Evolutionary conservation across 225 moss, liverwort and hornwort genomes (phyloP), one percentile per base, ranked within the genome.

Genomic region (Polytrichum commune): DNA sequence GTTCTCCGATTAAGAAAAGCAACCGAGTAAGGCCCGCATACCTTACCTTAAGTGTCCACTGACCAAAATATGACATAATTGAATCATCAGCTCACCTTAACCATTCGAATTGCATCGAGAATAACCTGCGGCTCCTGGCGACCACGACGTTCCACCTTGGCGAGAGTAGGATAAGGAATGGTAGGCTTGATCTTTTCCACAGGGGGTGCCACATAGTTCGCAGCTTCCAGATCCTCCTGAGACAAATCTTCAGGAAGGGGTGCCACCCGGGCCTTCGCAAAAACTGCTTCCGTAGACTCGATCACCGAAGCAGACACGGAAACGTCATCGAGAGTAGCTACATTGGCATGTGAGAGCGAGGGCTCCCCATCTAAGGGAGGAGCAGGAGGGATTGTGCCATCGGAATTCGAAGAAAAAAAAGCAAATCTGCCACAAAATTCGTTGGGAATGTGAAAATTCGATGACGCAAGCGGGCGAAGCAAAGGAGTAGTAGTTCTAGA

Each of bases 221-320:
- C 81, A 72, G 63, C 85, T 29, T 84, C 83, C 53, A 84, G 76
- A 27, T 63, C 81, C 79, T 83, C 83, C n/a, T 72, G 79, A 4
- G 81, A 76, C 67, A 95, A 75, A 75, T 95, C 98, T 69, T 95
- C 95, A 1, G 95, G 98, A 18, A 95, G 90, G 66, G 93, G 93
- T 7, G 98, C 98, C 25, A 98, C 98, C 7, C 98, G 88, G 63
- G 95, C 93, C 66, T 65, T 65, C 10, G 81, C 23, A 46, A 63
- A 35, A 19, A 83, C 77, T 4, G 29, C 69, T 68, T 79, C 78
- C 2, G 79, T 78, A 2, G 77, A 55, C 65, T 89, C 81, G 28
- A 88, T 84, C 54, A 88, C 67, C 4, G 87, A 84, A 8, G 84
- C 81, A 19, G 87, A 79, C 6, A 79, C 75, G 1, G 70, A 79